These are phyloP conservation scores for Salix dunnii DNA, from an alignment of 345 rosid genomes.

Conservation along the genomic window DNA sequence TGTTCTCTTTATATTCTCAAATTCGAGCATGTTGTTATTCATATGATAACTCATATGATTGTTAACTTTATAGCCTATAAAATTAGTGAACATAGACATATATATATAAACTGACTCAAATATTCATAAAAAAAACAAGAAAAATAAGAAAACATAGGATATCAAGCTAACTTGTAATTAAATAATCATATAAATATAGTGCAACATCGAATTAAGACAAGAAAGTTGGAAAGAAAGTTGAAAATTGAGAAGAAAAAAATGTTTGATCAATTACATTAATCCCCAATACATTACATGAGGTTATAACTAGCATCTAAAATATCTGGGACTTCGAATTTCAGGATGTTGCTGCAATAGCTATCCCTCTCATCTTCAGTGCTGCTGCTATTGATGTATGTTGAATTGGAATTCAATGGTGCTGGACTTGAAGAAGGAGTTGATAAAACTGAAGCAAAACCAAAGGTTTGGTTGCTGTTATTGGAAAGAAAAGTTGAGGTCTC, in stretches of 20 bases:
- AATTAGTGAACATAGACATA: too few species aligned
- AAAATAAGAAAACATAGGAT: too few species aligned
- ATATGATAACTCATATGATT: too few species aligned
- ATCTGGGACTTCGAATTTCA: conserved; percentile 59
- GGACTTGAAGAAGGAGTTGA: conserved; percentile 69
- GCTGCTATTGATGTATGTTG: conserved; percentile 43
- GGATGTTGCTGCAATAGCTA: conserved; percentile 59
- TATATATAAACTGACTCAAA: too few species aligned
- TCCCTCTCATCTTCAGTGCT: conserved; percentile 76
- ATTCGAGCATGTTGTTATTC: too few species aligned
- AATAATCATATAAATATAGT: too few species aligned
- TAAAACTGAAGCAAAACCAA: conserved; percentile 50
- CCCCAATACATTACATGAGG: conserved; percentile 30
- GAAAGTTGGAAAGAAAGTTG: conserved; percentile 1
- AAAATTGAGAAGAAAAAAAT: neutral
- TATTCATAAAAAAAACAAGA: too few species aligned
- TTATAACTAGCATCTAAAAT: conserved; percentile 47
- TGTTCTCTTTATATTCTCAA: too few species aligned
- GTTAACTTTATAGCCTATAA: too few species aligned
- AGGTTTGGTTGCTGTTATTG: conserved; percentile 29
- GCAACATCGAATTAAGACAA: neutral
- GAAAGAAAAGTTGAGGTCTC: conserved; percentile 29
- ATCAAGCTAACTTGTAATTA: neutral
- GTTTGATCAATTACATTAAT: conserved; percentile 4
- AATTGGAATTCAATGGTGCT: conserved; percentile 52